Conservation (phyloP, 352 stramenopile species). For the Phytophthora uliginosa region DNA sequence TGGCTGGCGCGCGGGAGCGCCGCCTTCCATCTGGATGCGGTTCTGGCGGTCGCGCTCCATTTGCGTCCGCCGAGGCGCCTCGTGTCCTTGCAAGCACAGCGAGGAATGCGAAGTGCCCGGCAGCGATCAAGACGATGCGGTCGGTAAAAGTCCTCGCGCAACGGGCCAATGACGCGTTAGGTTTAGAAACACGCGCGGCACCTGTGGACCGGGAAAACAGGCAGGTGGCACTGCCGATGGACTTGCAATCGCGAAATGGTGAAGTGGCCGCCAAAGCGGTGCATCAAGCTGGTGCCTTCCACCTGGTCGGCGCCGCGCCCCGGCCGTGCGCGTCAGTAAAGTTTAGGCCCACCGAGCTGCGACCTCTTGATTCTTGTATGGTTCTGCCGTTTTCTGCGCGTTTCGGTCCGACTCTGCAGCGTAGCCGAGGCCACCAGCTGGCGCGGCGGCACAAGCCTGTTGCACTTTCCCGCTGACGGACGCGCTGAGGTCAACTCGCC, state of each 20-base stretch:
- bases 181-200: slow-evolving; percentile 32
- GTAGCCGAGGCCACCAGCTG: slow-evolving; percentile 17
- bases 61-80: slow-evolving; percentile 13
- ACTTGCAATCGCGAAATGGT: slow-evolving; percentile 34
- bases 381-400: slow-evolving; percentile 8
- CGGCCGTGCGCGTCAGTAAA: slow-evolving; percentile 24
- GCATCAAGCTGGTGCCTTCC: slow-evolving; percentile 4
- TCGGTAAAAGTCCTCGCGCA: slow-evolving; percentile 10
- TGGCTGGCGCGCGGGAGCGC: slow-evolving; percentile 2
- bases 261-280: slow-evolving; percentile 17
- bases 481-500: slow-evolving; percentile 15
- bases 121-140: slow-evolving; percentile 31
- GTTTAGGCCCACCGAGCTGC: slow-evolving; percentile 28
- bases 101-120: slow-evolving; percentile 31
- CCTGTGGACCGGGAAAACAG: slow-evolving; percentile 27
- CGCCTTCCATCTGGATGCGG: neutral
- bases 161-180: neutral
- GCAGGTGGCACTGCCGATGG: slow-evolving; percentile 35
- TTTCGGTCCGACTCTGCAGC: slow-evolving; percentile 14
- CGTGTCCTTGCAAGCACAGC: slow-evolving; percentile 16
- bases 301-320: slow-evolving; percentile 26
- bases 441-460: slow-evolving; percentile 1
- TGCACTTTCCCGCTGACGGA: slow-evolving; percentile 14
- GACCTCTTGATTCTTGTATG: slow-evolving; percentile 31
- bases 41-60: slow-evolving; percentile 41